Base-by-base conservation (phyloP, 768 basidiomycete species). In the Termitomyces bulborhizus region DNA sequence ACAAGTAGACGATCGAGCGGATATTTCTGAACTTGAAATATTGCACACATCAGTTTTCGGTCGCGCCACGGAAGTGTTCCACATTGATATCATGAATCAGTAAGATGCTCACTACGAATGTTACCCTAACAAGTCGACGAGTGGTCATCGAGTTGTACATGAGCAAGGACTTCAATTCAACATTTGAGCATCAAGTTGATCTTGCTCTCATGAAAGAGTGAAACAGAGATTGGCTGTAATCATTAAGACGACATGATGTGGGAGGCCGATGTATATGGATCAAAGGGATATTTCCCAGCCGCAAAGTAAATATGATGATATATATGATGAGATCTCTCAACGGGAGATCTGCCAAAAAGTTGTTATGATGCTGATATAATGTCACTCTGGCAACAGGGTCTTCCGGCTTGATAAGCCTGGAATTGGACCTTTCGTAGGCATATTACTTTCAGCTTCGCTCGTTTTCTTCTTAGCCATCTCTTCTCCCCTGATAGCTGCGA, bases 401-500 rank as follows among this genome's bases (percentile, higher is more conserved):
- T 11, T 34, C 13, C 36, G 13, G 36, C 36, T 36, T 13, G 13
- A 4, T 13, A 36, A 36, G 36, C 12, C 36, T 18, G 6, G n/a
- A 27, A 9, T 46, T 12, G n/a, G 29, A 46, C 27, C 27, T 46
- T n/a, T 15, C 43, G 9, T 18, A 31, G 12, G 21, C 21, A 21
- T 44, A 24, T 29, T 51, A 46, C 51, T 47, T 43, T 32, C 34
- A 40, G 9, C 24, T 43, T 27, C 39, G 13, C 44, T 42, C 50
- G 51, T 53, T 46, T 49, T 48, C 36, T 51, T 31, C 37, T 46
- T 43, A 8, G 36, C n/a, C 13, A 48, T 55, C 57, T 31, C 36
- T 29, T 46, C 48, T 21, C 51, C 55, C 57, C 44, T 46, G 46
- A 53, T 53, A 54, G 51, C 37, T 54, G 55, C 53, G 57, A 58